Base-by-base conservation (phyloP, 352 stramenopile genomes). In the Labyrinthula sp. region DNA sequence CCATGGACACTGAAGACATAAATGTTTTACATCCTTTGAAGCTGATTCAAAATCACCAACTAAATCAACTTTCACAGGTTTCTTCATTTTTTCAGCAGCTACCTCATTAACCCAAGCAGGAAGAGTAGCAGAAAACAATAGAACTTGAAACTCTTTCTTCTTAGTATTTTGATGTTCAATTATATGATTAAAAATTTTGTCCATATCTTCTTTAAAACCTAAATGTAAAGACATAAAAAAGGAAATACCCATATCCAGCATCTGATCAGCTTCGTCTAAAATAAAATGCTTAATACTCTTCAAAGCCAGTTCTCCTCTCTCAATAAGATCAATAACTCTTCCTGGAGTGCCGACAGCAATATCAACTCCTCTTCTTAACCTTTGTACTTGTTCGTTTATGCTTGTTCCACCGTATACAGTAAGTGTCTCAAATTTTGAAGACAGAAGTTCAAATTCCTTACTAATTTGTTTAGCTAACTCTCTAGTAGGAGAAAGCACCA, bases 381-480 rank as follows among this genome's bases (percentile, higher is more conserved):
- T 63, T 18, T 77, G 65, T 54, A 86, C 79, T 62, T 93, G 79
- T 22, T 67, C 66, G 36, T 72, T 62, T 60, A 88, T 90, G 36
- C 77, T 79, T 2, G 77, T 69, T 15, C 81, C 81, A 25, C 81
- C 81, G 60, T 91, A 92, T 50, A 92, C 83, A 55, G 61, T 81
- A 20, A 80, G 72, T 0, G 79, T 87, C 25, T 56, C 67, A 30
- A 91, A 66, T 29, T 66, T 71, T 10, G 74, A 72, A 0, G 45
- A 74, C 5, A 71, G 75, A 8, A 23, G 21, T 56, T 89, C 75
- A 36, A 90, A 88, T 49, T 91, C 79, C 4, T 60, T 55, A 26
- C 79, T 73, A 30, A 98, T 87, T 67, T 98, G 89, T 48, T 87
- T 84, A 22, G 89, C 89, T 35, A 98, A 66, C 60, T 98, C 89